These are phyloP conservation scores for Turnera subulata DNA, from an alignment of 345 rosid species.

Conservation along the genomic window DNA sequence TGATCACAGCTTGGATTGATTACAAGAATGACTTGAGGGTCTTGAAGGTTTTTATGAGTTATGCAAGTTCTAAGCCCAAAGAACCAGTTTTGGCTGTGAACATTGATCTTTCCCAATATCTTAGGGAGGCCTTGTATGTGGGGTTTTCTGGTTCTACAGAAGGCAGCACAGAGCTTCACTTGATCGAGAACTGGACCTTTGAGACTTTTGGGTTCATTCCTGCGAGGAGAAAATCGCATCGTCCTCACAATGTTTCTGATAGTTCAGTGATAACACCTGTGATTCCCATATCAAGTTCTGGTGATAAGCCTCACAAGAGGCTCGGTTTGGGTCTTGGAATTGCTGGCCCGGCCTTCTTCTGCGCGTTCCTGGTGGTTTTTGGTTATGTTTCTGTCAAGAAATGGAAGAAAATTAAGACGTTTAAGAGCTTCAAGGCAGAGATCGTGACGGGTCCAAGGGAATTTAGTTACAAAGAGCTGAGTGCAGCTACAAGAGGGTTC, in stretches of 20 bases:
- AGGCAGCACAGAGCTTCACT: constrained; percentile 89
- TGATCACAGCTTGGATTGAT: constrained; percentile 73
- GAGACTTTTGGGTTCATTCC: constrained; percentile 60
- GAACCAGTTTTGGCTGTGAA: constrained; percentile 50
- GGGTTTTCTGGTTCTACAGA: constrained; percentile 96
- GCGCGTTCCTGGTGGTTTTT: constrained; percentile 48
- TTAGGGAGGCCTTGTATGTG: constrained; percentile 53
- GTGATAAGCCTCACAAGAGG: constrained; percentile 30
- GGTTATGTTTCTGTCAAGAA: constrained; percentile 62
- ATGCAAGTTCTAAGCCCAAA: constrained; percentile 51
- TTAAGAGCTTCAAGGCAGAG: constrained; percentile 60
- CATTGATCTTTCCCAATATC: constrained; percentile 59
- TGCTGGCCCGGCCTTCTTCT: constrained; percentile 74
- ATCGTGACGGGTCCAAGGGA: constrained; percentile 64
- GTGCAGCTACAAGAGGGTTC: constrained; percentile 73
- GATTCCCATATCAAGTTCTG: constrained; percentile 34
- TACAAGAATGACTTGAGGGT: constrained; percentile 68
- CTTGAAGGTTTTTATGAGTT: constrained; percentile 64
- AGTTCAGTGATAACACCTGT: constrained; percentile 44
- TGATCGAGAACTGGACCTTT: constrained; percentile 75
- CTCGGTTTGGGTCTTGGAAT: constrained; percentile 75
- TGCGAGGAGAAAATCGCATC: constrained; percentile 42
- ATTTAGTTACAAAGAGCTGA: constrained; percentile 71
- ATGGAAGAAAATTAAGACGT: constrained; percentile 45
- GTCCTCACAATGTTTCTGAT: constrained; percentile 79